Evolutionary conservation across 1,284 basidiomycete species (phyloP).

Genomic region (Somion occarium): DNA sequence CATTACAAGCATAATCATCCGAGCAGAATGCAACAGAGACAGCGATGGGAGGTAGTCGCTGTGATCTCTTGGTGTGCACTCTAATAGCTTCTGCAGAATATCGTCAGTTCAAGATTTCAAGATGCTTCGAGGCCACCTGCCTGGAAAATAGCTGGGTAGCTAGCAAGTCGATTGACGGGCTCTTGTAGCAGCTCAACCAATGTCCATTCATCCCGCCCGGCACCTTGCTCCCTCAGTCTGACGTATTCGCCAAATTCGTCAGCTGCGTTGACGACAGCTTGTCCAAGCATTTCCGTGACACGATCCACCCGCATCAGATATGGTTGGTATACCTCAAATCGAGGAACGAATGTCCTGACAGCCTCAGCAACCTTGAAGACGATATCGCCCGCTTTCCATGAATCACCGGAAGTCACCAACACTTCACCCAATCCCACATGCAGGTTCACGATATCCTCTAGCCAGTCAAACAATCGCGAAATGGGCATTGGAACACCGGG

Average conservation of each 20-base stretch:
- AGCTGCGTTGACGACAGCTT: constrained; percentile 10
- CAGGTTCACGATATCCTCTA: constrained; percentile 78
- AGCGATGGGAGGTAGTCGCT: constrained; percentile 64
- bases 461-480: constrained; percentile 74
- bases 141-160: constrained; percentile 71
- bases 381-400: constrained; percentile 23
- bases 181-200: constrained; percentile 69
- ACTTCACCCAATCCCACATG: constrained; percentile 60
- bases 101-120: not conserved
- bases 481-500: constrained; percentile 68
- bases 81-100: constrained; percentile 48
- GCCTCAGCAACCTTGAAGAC: constrained; percentile 51
- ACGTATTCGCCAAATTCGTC: constrained; percentile 83
- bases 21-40: constrained; percentile 61
- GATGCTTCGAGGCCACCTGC: constrained; percentile 42
- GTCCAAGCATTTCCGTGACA: constrained; percentile 46
- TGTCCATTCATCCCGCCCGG: constrained; percentile 53
- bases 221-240: constrained; percentile 58
- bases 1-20: constrained; percentile 68
- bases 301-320: constrained; percentile 74
- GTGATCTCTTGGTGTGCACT: constrained; percentile 65
- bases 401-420: constrained; percentile 34
- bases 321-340: constrained; percentile 78
- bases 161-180: constrained; percentile 69
- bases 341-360: constrained; percentile 55